These are phyloP conservation scores for Aegilops speltoides DNA, from an alignment of 176 grass and related monocot genomes.

Conservation along the genomic window DNA sequence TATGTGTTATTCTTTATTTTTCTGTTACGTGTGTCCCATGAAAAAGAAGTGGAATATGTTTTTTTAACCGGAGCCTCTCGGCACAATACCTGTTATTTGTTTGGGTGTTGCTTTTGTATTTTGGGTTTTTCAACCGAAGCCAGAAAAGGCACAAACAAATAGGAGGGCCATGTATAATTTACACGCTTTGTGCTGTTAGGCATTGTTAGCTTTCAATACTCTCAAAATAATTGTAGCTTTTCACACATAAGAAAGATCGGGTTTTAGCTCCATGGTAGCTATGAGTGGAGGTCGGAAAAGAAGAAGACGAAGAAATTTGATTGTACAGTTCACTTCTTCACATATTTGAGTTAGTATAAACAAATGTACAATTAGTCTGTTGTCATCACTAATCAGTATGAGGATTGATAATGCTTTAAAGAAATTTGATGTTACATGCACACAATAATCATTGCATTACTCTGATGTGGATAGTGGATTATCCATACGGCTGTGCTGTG, in stretches of 20 bases:
- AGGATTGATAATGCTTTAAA: neutral
- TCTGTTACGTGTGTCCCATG: neutral
- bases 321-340: slow-evolving; percentile 10
- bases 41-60: neutral
- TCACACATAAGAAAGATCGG: neutral
- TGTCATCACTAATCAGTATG: slow-evolving; percentile 19
- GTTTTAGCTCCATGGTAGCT: neutral
- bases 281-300: too few species aligned
- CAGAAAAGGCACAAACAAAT: neutral
- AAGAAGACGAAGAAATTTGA: too few species aligned
- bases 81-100: neutral
- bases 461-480: neutral
- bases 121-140: neutral
- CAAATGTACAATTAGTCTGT: neutral
- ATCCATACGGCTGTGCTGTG: neutral
- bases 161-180: neutral
- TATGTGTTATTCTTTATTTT: neutral
- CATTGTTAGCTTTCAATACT: too few species aligned
- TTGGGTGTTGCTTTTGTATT: neutral
- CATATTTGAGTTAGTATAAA: slow-evolving; percentile 9
- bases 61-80: neutral
- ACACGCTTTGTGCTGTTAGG: neutral
- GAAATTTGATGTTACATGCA: neutral
- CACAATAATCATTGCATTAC: neutral
- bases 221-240: neutral